Conservation (phyloP, 2,329 filamentous ascomycete genomes). For the Gaeumannomyces tritici region DNA sequence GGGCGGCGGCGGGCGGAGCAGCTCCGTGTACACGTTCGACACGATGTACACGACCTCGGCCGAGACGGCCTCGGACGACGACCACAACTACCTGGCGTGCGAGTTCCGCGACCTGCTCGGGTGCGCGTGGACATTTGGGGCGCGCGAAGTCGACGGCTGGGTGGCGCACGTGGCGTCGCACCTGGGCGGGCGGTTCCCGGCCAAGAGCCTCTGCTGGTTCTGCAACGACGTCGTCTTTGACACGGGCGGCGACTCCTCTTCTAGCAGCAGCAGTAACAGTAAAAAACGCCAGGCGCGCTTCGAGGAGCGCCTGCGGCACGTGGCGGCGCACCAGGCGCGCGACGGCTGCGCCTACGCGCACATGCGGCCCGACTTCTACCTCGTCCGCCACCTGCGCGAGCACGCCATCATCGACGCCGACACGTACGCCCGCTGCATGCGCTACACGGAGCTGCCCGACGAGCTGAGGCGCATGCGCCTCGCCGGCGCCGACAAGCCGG, state of each 20-base stretch:
- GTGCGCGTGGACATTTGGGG: conserved; percentile 28
- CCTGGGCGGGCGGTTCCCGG: conserved; percentile 22
- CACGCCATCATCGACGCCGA: conserved; percentile 17
- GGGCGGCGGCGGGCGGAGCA: neutral
- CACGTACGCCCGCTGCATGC: conserved; percentile 8
- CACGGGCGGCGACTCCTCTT: neutral
- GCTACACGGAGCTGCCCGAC: neutral
- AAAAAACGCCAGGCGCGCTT: conserved; percentile 17
- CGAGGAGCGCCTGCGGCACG: conserved; percentile 36
- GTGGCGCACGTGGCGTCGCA: conserved; percentile 32
- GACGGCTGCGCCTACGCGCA: conserved; percentile 12
- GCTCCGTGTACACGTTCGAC: neutral
- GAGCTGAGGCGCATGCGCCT: neutral
- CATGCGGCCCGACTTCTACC: conserved; percentile 27
- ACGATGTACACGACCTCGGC: too few relatives aligned
- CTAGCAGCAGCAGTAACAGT: neutral
- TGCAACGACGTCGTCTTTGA: conserved; percentile 29
- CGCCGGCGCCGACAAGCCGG: neutral
- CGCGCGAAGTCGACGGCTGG: conserved; percentile 30
- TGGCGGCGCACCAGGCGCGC: conserved; percentile 28
- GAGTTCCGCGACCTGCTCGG: conserved; percentile 28
- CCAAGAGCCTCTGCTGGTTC: conserved; percentile 36
- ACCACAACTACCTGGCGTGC: conserved; percentile 24
- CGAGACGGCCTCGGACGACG: neutral
- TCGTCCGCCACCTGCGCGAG: conserved; percentile 26